Evolutionary conservation across 139 green algal genomes (phyloP).

Genomic region (Trebouxia sp.): DNA sequence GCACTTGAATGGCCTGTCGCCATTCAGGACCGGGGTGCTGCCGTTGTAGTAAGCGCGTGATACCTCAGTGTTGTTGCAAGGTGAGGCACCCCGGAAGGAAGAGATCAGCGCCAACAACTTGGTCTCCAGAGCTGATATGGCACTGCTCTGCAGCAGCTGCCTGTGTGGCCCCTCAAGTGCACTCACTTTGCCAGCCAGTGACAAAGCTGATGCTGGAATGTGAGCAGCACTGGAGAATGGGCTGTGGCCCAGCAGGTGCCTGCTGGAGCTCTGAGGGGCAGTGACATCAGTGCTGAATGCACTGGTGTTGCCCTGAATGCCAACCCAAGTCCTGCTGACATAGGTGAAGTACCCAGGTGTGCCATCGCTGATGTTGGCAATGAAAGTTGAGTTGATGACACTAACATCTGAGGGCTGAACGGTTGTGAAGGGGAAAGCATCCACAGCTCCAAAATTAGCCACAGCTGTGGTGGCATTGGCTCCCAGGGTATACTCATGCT

Average conservation of each 20-base stretch:
- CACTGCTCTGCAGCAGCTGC: background rate
- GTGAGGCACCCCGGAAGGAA: background rate
- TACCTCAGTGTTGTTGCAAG: constrained; percentile 6
- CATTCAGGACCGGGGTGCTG: background rate
- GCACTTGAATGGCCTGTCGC: background rate
- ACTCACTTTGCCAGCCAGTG: background rate
- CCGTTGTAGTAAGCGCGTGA: background rate
- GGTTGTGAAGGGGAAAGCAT: background rate
- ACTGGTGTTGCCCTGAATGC: constrained; percentile 16
- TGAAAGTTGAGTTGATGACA: background rate
- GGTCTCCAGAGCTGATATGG: constrained; percentile 11
- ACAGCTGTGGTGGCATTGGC: background rate
- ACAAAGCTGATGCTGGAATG: background rate
- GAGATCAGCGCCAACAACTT: background rate
- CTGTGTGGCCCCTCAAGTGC: background rate
- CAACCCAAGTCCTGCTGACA: background rate
- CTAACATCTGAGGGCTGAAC: constrained; percentile 6
- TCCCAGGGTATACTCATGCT: background rate
- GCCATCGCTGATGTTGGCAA: constrained; percentile 11
- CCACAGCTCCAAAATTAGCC: constrained; percentile 9
- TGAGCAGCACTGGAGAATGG: background rate
- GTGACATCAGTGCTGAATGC: background rate
- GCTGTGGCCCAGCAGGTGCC: background rate
- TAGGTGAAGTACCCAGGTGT: constrained; percentile 2
- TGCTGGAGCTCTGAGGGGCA: background rate